These are phyloP conservation scores for Sarocladium oryzae DNA, from an alignment of 2,329 filamentous ascomycete genomes.

Conservation along the genomic window DNA sequence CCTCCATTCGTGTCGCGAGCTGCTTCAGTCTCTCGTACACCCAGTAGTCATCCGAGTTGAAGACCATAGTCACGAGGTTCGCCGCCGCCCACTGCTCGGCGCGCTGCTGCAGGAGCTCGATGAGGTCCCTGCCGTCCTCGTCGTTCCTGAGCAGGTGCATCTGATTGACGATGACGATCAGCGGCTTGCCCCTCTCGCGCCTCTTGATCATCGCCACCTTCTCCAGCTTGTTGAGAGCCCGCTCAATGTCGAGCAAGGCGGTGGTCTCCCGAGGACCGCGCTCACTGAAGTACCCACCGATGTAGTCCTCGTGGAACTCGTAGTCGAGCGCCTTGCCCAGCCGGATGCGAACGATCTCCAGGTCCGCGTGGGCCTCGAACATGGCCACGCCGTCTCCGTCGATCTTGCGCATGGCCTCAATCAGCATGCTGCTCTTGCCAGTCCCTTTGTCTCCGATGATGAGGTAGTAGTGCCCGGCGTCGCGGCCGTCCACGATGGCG, in stretches of 20 bases:
- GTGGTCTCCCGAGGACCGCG: slow-evolving; percentile 87
- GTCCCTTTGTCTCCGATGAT: slow-evolving; percentile 93
- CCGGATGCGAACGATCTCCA: slow-evolving; percentile 89
- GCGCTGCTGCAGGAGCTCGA: slow-evolving; percentile 91
- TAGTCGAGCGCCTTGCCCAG: slow-evolving; percentile 92
- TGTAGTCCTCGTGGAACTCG: slow-evolving; percentile 97
- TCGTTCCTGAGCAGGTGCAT: slow-evolving; percentile 88
- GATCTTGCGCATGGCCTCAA: slow-evolving; percentile 91
- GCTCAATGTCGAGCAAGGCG: slow-evolving; percentile 88
- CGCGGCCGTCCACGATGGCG: slow-evolving; percentile 68
- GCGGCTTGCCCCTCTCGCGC: slow-evolving; percentile 54
- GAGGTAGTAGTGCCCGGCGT: slow-evolving; percentile 80
- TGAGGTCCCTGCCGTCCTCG: slow-evolving; percentile 83
- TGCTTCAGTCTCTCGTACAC: slow-evolving; percentile 92
- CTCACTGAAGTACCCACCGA: slow-evolving; percentile 92
- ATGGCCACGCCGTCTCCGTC: slow-evolving; percentile 86
- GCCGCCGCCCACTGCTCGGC: slow-evolving; percentile 95
- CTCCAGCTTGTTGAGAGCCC: slow-evolving; percentile 95
- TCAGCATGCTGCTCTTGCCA: slow-evolving; percentile 91
- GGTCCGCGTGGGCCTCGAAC: slow-evolving; percentile 92
- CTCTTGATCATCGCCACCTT: slow-evolving; percentile 80
- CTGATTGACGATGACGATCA: slow-evolving; percentile 93
- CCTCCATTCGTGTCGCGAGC: slow-evolving; percentile 89
- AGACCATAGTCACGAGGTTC: slow-evolving; percentile 83
- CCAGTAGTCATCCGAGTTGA: slow-evolving; percentile 98